phyloP scores from a whole-genome alignment of 306 rosid species.

The Begonia masoniana region DNA sequence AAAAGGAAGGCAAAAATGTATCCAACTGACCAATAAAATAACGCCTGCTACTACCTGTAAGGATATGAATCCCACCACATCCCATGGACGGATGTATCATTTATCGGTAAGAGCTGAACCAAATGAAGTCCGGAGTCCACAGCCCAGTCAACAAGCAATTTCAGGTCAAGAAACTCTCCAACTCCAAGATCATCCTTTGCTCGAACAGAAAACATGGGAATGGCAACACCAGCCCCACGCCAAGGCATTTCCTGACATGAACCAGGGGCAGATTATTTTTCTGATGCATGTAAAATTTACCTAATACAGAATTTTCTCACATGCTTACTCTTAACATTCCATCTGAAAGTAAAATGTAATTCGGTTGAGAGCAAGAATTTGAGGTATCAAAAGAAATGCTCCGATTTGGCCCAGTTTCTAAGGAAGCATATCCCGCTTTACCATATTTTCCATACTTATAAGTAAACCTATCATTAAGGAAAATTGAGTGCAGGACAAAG shows the following conservation, averaged over 20 bases:
- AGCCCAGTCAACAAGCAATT: conserved; percentile 89
- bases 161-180: conserved; percentile 97
- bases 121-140: conserved; percentile 83
- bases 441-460: conserved; percentile 72
- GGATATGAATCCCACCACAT: conserved; percentile 99
- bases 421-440: conserved; percentile 41
- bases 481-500: conserved; percentile 6
- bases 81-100: conserved; percentile 83
- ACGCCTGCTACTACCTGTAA: conserved; percentile 46
- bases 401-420: conserved; percentile 68
- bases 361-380: conserved; percentile 20
- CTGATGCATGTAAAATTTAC: too few relatives aligned
- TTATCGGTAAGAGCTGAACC: conserved; percentile 89
- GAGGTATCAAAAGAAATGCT: conserved; percentile 45
- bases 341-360: conserved; percentile 61
- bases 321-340: conserved; percentile 75
- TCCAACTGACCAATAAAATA: too few relatives aligned
- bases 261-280: too few relatives aligned
- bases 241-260: conserved; percentile 63
- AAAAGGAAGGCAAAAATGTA: too few relatives aligned
- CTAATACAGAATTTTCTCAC: not conserved
- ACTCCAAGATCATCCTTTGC: conserved; percentile 89
- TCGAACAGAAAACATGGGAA: conserved; percentile 92
- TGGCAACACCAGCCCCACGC: conserved; percentile 93
- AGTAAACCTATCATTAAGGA: conserved; percentile 56